Evolutionary conservation across 139 green algal species (phyloP), one percentile per base, ranked within the genome.

Genomic region (Tetratostichococcus sp.): DNA sequence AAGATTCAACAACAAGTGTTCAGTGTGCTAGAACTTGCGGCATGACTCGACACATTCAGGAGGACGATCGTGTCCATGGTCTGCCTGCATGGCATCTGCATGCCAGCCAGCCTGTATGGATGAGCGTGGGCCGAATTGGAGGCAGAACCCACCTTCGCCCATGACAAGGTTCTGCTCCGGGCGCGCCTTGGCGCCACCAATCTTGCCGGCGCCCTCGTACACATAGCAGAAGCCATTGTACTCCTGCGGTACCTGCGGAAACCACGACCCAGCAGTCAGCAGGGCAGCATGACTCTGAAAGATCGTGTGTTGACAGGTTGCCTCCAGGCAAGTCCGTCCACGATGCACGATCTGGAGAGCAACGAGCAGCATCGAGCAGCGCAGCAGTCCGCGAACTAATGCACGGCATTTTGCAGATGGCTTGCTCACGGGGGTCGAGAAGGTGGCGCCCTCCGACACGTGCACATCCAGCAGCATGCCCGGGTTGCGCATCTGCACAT

Each of bases 391-490:
- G 35, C 4, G 21, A 43, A 42, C 69, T 22, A 67, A 43, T 28
- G 74, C 28, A 0, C 30, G 11, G 39, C 39, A 50, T n/a, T n/a
- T n/a, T n/a, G 39, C 8, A 6, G 11, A 50, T 11, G 39, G 39
- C 6, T 21, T 11, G 11, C 72, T 58, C 68, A 87, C 81, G 34
- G 79, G 65, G 67, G 93, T 83, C 4, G 26, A 68, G 26, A 90
- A 86, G 31, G 23, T 76, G 19, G 68, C 80, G 0, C 90, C 87
- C 1, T 82, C 39, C 31, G 67, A 35, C 39, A 97, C 57, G 4
- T 75, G 75, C 21, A 95, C 91, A 59, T 97, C 92, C 78, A 96
- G 77, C 32, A 97, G 83, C 81, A 95, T 69, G 19, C 91, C 88
- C 1, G 92, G 91, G 78, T 96, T 95, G 71, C 86, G 84, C 88